phyloP scores from a whole-genome alignment of 768 basidiomycete genomes.

The Paxillus rubicundulus region DNA sequence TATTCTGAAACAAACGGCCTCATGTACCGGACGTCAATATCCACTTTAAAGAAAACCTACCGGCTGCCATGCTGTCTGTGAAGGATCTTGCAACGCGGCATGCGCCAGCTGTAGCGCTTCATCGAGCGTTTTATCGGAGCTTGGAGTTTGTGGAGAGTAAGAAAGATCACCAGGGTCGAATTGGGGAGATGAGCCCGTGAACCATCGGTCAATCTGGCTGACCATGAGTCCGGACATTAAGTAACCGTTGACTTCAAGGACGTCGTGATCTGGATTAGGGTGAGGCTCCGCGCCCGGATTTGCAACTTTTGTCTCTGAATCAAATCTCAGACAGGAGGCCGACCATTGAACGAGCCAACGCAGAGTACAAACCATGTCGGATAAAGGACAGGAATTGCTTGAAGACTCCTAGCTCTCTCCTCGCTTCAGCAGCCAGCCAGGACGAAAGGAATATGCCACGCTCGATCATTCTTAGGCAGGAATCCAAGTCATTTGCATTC shows the following conservation, averaged over 20 bases:
- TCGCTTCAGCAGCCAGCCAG: constrained; percentile 66
- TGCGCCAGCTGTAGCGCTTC: constrained; percentile 48
- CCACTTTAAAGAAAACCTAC: constrained; percentile 42
- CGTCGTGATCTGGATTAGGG: constrained; percentile 56
- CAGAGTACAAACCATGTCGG: constrained; percentile 55
- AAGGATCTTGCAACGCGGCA: constrained; percentile 45
- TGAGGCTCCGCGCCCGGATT: constrained; percentile 53
- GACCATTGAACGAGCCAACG: constrained; percentile 5
- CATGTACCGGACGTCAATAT: constrained; percentile 22
- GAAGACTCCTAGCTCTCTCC: constrained; percentile 69
- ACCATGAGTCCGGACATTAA: constrained; percentile 65
- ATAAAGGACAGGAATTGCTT: constrained; percentile 79
- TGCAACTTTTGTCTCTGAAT: constrained; percentile 46
- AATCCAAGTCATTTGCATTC: constrained; percentile 44
- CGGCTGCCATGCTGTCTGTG: constrained; percentile 48
- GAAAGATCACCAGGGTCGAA: constrained; percentile 33
- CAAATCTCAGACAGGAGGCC: constrained; percentile 17
- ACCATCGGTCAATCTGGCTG: constrained; percentile 79
- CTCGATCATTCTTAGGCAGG: constrained; percentile 51
- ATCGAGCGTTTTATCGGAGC: constrained; percentile 25
- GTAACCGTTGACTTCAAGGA: constrained; percentile 79
- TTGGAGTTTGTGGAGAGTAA: constrained; percentile 20
- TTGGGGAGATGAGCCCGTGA: constrained; percentile 52
- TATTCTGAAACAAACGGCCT: constrained; percentile 40
- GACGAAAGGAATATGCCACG: constrained; percentile 61